phyloP scores from a whole-genome alignment of 495 filamentous ascomycete genomes.

The Xeromyces bisporus region DNA sequence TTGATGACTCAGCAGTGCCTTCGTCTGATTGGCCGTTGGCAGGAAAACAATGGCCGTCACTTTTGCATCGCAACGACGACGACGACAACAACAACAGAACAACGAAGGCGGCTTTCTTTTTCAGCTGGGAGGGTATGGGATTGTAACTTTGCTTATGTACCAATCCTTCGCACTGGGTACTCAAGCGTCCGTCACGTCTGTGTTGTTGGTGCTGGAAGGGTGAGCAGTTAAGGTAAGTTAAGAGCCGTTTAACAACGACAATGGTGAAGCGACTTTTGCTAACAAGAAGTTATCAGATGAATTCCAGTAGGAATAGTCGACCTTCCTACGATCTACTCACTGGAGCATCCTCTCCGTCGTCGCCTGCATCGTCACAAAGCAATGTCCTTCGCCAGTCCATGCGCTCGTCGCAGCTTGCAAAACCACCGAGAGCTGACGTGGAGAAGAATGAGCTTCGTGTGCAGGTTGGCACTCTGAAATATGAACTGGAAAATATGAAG shows the following conservation, averaged over 20 bases:
- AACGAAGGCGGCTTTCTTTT: not conserved
- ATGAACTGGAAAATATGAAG: conserved; percentile 57
- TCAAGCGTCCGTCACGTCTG: too few relatives aligned
- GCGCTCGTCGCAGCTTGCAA: conserved; percentile 12
- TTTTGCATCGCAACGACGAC: not conserved
- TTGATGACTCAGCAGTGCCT: conserved; percentile 19
- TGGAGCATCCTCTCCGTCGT: conserved; percentile 16
- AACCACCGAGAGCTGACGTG: conserved; percentile 16
- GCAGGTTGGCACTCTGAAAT: conserved; percentile 48
- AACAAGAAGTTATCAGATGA: conserved; percentile 11
- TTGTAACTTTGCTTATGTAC: too few relatives aligned
- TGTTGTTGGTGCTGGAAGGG: not conserved
- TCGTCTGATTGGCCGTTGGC: conserved; percentile 3
- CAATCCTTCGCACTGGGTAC: too few relatives aligned
- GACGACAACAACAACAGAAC: too few relatives aligned
- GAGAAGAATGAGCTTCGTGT: conserved; percentile 52
- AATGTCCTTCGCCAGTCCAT: conserved; percentile 13
- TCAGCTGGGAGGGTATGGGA: too few relatives aligned
- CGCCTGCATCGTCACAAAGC: conserved; percentile 13
- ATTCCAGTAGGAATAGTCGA: conserved; percentile 14
- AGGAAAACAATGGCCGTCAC: conserved; percentile 1
- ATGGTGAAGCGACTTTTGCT: not conserved
- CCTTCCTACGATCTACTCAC: conserved; percentile 18
- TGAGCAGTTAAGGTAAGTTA: not conserved
- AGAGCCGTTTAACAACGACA: not conserved